Conservation (phyloP, 768 basidiomycete genomes). For the Candolleomyces aberdarensis region DNA sequence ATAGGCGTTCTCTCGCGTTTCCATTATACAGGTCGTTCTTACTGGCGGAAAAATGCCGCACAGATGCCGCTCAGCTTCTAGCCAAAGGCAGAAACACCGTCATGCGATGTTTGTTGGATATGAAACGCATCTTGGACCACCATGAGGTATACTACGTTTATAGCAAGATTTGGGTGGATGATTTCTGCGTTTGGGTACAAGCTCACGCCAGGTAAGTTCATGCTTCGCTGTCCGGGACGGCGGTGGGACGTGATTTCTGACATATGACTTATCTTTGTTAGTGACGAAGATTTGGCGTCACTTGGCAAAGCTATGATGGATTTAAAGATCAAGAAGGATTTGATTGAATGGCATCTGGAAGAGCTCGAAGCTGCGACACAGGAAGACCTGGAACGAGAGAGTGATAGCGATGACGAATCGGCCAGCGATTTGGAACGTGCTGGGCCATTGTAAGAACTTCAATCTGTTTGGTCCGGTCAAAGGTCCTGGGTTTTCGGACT, state of each 20-base stretch:
- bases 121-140: constrained; percentile 72
- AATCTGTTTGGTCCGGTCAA: background rate
- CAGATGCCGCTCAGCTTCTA: constrained; percentile 60
- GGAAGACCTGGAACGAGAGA: constrained; percentile 31
- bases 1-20: constrained; percentile 72
- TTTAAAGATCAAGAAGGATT: constrained; percentile 45
- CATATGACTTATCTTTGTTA: constrained; percentile 22
- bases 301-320: constrained; percentile 42
- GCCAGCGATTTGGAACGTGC: background rate
- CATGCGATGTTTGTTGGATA: constrained; percentile 63
- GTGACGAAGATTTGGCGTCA: constrained; percentile 51
- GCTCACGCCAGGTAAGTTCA: constrained; percentile 60
- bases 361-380: constrained; percentile 57
- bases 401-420: constrained; percentile 73
- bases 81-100: constrained; percentile 59
- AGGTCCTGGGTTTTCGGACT: too few relatives aligned
- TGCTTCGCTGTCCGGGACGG: background rate
- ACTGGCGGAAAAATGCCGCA: constrained; percentile 64
- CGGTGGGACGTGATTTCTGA: background rate
- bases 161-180: constrained; percentile 83
- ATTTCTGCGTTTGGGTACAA: constrained; percentile 81
- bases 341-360: constrained; percentile 70
- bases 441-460: background rate
- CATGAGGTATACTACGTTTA: constrained; percentile 90
- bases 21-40: constrained; percentile 79